Evolutionary conservation across 805 yeast species (phyloP).

Genomic region (Wickerhamiella siamensis): DNA sequence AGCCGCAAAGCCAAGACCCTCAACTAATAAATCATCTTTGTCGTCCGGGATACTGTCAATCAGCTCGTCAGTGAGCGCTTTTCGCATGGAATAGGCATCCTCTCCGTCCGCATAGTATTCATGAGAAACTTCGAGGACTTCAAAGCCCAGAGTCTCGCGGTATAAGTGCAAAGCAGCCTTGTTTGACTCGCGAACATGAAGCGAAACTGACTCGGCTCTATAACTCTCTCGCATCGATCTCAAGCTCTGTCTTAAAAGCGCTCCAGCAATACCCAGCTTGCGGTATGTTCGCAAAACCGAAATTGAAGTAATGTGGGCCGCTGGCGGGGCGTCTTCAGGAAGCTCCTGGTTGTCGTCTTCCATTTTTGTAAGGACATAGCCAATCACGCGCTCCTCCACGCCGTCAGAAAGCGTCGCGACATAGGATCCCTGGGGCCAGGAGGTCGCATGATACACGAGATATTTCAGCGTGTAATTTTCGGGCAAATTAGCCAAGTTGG

Average conservation of each 20-base stretch:
- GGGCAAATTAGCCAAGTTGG: conserved; percentile 80
- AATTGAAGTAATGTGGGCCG: conserved; percentile 88
- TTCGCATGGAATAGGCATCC: conserved; percentile 92
- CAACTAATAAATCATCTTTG: conserved; percentile 1
- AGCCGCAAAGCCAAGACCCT: neutral
- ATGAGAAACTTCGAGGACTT: conserved; percentile 66
- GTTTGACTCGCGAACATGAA: conserved; percentile 89
- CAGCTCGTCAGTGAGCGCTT: conserved; percentile 33
- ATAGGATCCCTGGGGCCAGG: conserved; percentile 97
- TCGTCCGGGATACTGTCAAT: conserved; percentile 11
- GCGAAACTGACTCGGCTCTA: conserved; percentile 66
- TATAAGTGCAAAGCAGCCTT: conserved; percentile 88
- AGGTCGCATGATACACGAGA: conserved; percentile 80
- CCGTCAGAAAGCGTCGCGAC: conserved; percentile 62
- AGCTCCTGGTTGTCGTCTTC: conserved; percentile 51
- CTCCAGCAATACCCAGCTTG: conserved; percentile 88
- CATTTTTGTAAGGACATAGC: conserved; percentile 92
- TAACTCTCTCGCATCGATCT: conserved; percentile 70
- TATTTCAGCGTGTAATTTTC: conserved; percentile 88
- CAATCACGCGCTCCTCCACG: conserved; percentile 69
- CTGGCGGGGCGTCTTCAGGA: conserved; percentile 26
- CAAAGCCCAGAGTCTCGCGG: conserved; percentile 70
- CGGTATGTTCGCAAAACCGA: conserved; percentile 93
- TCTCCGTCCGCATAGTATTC: conserved; percentile 95
- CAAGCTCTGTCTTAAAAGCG: conserved; percentile 62